Evolutionary conservation across 768 basidiomycete species (phyloP).

Genomic region (Lactifluus volemus): DNA sequence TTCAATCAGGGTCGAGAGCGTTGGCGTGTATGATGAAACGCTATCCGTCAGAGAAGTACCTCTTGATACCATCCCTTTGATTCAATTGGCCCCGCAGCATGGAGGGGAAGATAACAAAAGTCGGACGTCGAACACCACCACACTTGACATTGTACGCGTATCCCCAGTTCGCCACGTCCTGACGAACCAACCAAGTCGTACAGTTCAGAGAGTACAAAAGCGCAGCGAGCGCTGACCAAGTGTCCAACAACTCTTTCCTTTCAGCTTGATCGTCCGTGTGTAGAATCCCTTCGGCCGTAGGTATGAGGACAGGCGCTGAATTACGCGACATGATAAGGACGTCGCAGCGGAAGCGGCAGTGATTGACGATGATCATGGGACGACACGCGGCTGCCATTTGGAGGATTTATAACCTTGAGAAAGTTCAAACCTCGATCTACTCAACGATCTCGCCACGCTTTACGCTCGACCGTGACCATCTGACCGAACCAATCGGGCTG

Average conservation of each 20-base stretch:
- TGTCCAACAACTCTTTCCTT: too few relatives aligned
- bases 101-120: slow-evolving; percentile 14
- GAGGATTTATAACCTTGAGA: not conserved
- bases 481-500: not conserved
- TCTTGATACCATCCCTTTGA: not conserved
- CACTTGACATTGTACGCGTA: slow-evolving; percentile 7
- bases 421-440: slow-evolving; percentile 5
- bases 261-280: too few relatives aligned
- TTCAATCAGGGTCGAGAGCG: slow-evolving; percentile 10
- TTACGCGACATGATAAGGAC: slow-evolving; percentile 1
- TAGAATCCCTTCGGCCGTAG: too few relatives aligned
- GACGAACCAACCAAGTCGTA: slow-evolving; percentile 5
- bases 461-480: not conserved
- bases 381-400: slow-evolving; percentile 1
- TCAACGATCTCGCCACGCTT: not conserved
- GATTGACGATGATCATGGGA: slow-evolving; percentile 10
- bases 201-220: slow-evolving; percentile 2
- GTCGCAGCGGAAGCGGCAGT: slow-evolving; percentile 4
- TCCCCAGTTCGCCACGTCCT: not conserved
- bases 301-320: slow-evolving; percentile 2
- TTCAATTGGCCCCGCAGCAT: slow-evolving; percentile 13
- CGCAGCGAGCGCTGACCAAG: not conserved
- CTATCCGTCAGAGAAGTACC: slow-evolving; percentile 3
- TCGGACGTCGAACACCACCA: slow-evolving; percentile 18
- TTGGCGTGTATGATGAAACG: slow-evolving; percentile 14